Conservation (phyloP, 2,329 filamentous ascomycete genomes). For the Fusarium phyllophilum region DNA sequence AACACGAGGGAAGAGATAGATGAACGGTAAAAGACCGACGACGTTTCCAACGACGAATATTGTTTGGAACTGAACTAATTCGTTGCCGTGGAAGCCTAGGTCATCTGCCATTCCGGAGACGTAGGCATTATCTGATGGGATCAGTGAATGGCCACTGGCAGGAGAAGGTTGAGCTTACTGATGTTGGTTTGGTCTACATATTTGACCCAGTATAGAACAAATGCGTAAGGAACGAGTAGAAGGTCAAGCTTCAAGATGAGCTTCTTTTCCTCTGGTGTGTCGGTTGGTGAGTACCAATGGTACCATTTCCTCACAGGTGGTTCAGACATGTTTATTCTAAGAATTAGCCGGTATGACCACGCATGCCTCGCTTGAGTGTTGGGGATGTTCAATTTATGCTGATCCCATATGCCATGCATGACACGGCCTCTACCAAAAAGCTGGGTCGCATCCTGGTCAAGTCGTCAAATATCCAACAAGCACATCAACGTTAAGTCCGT, state of each 20-base stretch:
- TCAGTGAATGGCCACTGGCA: background rate
- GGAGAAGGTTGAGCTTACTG: background rate
- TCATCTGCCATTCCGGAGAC: background rate
- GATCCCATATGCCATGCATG: rapidly evolving
- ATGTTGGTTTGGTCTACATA: background rate
- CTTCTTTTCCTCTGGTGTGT: background rate
- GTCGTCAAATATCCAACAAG: background rate
- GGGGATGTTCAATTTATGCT: background rate
- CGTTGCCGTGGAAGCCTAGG: background rate
- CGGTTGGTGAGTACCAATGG: background rate
- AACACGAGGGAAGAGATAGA: background rate
- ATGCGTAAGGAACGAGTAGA: background rate
- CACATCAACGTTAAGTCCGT: background rate
- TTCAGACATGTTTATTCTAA: background rate
- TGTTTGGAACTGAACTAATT: background rate
- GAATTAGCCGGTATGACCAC: rapidly evolving
- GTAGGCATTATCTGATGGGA: background rate
- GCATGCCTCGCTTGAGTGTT: rapidly evolving
- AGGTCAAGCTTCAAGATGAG: background rate
- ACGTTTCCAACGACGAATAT: background rate
- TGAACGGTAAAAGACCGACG: background rate
- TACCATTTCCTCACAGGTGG: background rate
- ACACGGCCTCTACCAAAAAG: background rate
- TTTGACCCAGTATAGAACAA: background rate
- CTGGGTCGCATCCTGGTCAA: background rate